A percentile compares a stretch with the other conserved stretches of the same genome.
Conservation (phyloP, 1,284 basidiomycete genomes). For the Xerocomus minutiporus region DNA sequence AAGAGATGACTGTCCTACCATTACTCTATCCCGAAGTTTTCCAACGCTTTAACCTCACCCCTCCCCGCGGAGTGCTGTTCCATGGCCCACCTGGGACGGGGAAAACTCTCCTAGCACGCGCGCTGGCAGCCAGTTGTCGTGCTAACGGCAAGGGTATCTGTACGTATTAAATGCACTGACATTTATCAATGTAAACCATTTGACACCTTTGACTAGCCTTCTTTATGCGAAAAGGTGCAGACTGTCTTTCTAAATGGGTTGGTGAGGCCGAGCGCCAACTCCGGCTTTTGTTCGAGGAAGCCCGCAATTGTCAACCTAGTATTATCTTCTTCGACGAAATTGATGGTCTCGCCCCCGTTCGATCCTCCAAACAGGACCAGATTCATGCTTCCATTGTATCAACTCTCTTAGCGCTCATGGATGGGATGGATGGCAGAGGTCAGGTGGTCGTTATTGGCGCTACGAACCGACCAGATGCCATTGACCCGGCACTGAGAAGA, state of each 20-base stretch:
- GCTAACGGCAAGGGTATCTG: constrained; percentile 88
- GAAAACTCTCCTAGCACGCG: constrained; percentile 90
- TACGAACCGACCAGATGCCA: constrained; percentile 94
- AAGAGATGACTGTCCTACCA: constrained; percentile 98
- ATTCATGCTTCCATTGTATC: constrained; percentile 98
- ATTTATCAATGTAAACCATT: neutral
- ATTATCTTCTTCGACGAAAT: constrained; percentile 99
- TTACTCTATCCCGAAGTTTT: constrained; percentile 97
- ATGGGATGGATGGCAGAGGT: constrained; percentile 98
- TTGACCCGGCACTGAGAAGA: constrained; percentile 91
- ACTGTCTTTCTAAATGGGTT: constrained; percentile 98
- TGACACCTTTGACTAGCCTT: constrained; percentile 60
- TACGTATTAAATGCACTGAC: constrained; percentile 36
- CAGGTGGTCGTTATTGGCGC: constrained; percentile 99
- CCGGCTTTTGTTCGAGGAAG: constrained; percentile 94
- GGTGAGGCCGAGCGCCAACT: constrained; percentile 98
- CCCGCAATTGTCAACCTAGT: constrained; percentile 85
- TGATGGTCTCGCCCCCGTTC: constrained; percentile 95
- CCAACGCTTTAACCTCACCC: constrained; percentile 91
- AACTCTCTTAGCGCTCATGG: constrained; percentile 96
- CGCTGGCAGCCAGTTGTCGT: constrained; percentile 90
- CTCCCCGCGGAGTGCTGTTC: constrained; percentile 95
- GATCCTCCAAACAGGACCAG: constrained; percentile 97
- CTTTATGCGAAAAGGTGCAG: constrained; percentile 99
- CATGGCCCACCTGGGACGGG: constrained; percentile 95